Percentiles rank a stretch among this genome's conserved stretches.
phyloP scores from a whole-genome alignment of 805 yeast genomes.

The Wickerhamiella dianesei region DNA sequence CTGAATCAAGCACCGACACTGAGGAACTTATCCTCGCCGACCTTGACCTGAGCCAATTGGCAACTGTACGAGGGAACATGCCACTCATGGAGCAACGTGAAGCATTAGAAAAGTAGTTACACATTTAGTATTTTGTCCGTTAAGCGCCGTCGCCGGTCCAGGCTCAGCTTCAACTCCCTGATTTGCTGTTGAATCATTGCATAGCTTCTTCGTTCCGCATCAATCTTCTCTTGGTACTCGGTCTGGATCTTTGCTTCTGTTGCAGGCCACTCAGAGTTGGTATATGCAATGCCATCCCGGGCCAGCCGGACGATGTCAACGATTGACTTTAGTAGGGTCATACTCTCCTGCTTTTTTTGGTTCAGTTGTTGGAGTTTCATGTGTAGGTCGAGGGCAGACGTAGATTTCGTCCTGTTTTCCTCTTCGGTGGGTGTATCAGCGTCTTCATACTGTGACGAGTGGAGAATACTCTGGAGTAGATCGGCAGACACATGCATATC shows the following conservation, averaged over 20 bases:
- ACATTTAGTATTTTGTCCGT: background rate
- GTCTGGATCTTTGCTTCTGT: slow-evolving; percentile 3
- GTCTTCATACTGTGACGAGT: background rate
- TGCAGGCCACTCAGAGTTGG: slow-evolving; percentile 3
- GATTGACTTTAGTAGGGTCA: slow-evolving; percentile 12
- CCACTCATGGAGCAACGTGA: slow-evolving; percentile 54
- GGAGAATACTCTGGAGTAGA: slow-evolving; percentile 6
- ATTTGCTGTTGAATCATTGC: slow-evolving; percentile 9
- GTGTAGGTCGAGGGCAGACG: slow-evolving; percentile 7
- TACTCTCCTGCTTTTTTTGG: slow-evolving; percentile 15
- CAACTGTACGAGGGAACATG: slow-evolving; percentile 46
- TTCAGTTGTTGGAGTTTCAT: slow-evolving; percentile 14
- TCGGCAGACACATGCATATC: slow-evolving; percentile 10
- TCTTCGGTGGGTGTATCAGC: too few species aligned
- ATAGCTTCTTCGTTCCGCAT: slow-evolving; percentile 5
- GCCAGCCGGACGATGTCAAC: slow-evolving; percentile 9
- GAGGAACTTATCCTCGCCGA: slow-evolving; percentile 69
- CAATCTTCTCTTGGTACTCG: slow-evolving; percentile 10
- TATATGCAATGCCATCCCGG: slow-evolving; percentile 9
- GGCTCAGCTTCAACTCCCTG: slow-evolving; percentile 8
- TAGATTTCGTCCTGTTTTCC: too few species aligned
- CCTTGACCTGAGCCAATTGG: slow-evolving; percentile 45
- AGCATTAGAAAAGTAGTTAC: background rate
- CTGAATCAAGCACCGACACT: slow-evolving; percentile 67
- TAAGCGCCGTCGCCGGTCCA: background rate